Base-by-base conservation (phyloP, 2,329 filamentous ascomycete genomes). In the Colletotrichum sp. region DNA sequence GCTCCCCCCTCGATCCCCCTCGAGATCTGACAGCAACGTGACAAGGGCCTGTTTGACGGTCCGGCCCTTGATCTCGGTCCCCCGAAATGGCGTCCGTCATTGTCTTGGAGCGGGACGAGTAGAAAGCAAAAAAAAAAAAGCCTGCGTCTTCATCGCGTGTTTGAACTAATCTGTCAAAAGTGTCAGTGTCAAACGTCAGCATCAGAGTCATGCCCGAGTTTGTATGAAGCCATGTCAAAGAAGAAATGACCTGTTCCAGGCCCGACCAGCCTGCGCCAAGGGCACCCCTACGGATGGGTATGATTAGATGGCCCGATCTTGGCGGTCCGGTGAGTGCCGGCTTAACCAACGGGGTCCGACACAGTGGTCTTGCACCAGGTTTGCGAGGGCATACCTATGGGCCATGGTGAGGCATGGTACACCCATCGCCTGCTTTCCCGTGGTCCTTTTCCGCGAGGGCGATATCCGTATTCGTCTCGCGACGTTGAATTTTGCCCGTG, bases 271-370 rank as follows among this genome's bases (percentile, higher is more conserved):
- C 64, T 73, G 57, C 38, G 64, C 73, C 73, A 73, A 75, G 57
- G 69, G 58, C 57, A 68, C 34, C 73, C 64, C 64, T 75, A 72
- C 57, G 28, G 70, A 72, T 60, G 70, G 64, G n/a, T 34, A 34
- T 65, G 64, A 73, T 52, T 68, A 64, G 26, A 75, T 69, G 43
- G 48, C 64, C 43, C 70, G 48, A 69, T 73, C 73, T 75, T 73
- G 73, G 73, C 68, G 70, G 58, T 58, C 70, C 57, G 73, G 64
- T 68, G 70, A 65, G 64, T 69, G 73, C 70, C 73, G 70, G 70
- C 73, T 75, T 38, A 36, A 67, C 69, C 63, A 72, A 68, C 64
- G 64, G 64, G 64, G 72, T 71, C 67, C 58, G 72, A 74, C 60
- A 60, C 60, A 71, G 26, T 74, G 68, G 73, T 73, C 70, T 68